Conservation (phyloP, 345 rosid genomes). For the Euclidium syriacum region DNA sequence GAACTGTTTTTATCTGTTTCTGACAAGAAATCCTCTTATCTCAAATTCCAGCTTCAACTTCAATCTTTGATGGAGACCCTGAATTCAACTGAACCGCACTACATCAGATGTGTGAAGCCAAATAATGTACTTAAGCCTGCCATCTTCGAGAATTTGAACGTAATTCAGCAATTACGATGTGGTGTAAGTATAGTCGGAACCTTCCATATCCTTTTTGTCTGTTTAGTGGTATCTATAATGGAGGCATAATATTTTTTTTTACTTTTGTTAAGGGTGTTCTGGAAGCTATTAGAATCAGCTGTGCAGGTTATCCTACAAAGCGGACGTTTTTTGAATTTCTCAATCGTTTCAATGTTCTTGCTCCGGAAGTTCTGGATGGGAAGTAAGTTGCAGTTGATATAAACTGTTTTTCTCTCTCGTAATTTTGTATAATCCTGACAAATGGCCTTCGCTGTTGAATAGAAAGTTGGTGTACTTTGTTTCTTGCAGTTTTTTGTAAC, state of each 20-base stretch:
- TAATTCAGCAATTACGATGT: slow-evolving; percentile 95
- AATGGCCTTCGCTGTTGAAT: slow-evolving; percentile 1
- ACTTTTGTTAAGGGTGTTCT: slow-evolving; percentile 54
- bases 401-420: background rate
- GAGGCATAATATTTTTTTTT: slow-evolving; percentile 1
- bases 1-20: background rate
- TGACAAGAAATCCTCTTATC: slow-evolving; percentile 21
- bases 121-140: slow-evolving; percentile 95
- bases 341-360: slow-evolving; percentile 94
- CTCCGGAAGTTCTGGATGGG: slow-evolving; percentile 93
- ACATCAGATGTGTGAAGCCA: slow-evolving; percentile 99
- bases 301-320: slow-evolving; percentile 99
- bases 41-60: slow-evolving; percentile 78
- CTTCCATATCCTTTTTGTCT: background rate
- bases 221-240: background rate
- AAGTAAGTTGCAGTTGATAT: slow-evolving; percentile 42
- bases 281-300: slow-evolving; percentile 98
- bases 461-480: background rate
- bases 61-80: slow-evolving; percentile 98
- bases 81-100: slow-evolving; percentile 95
- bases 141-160: slow-evolving; percentile 85
- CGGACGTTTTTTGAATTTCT: slow-evolving; percentile 95
- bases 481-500: background rate
- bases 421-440: background rate
- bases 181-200: slow-evolving; percentile 64